phyloP scores from a whole-genome alignment of 306 rosid genomes.

The Rubus idaeus region DNA sequence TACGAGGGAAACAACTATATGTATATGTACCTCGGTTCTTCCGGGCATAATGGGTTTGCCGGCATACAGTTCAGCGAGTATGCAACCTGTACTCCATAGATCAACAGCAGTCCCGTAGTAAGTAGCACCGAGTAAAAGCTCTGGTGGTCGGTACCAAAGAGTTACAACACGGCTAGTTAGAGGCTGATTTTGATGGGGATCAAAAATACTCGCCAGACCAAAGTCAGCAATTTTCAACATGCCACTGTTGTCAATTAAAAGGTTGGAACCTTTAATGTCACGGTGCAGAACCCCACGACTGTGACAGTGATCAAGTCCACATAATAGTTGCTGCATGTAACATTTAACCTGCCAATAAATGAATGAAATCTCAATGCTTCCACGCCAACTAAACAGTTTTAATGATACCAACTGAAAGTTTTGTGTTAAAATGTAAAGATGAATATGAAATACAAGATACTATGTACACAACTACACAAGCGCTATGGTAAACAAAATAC shows the following conservation, averaged over 20 bases:
- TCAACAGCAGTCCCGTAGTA: conserved; percentile 82
- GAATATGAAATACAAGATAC: neutral
- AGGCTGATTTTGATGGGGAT: conserved; percentile 74
- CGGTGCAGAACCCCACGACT: conserved; percentile 84
- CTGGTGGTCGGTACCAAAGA: conserved; percentile 93
- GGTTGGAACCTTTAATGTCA: conserved; percentile 94
- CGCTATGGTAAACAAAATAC: neutral
- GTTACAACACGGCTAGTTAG: conserved; percentile 92
- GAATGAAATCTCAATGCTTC: conserved; percentile 24
- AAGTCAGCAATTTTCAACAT: conserved; percentile 83
- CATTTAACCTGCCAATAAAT: conserved; percentile 75
- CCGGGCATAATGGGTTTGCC: conserved; percentile 98
- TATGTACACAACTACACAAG: neutral
- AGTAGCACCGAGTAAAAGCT: conserved; percentile 94
- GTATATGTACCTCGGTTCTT: conserved; percentile 75
- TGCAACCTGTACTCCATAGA: conserved; percentile 94
- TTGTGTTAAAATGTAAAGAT: neutral
- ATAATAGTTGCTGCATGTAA: conserved; percentile 87
- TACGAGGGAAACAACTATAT: conserved; percentile 1
- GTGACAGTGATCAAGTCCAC: conserved; percentile 90
- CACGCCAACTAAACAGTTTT: neutral
- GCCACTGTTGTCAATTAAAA: conserved; percentile 81
- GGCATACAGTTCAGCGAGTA: conserved; percentile 86
- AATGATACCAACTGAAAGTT: neutral
- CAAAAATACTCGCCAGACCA: conserved; percentile 86